Base-by-base conservation (phyloP, 2,329 filamentous ascomycete species). In the Acrodontium crateriforme region DNA sequence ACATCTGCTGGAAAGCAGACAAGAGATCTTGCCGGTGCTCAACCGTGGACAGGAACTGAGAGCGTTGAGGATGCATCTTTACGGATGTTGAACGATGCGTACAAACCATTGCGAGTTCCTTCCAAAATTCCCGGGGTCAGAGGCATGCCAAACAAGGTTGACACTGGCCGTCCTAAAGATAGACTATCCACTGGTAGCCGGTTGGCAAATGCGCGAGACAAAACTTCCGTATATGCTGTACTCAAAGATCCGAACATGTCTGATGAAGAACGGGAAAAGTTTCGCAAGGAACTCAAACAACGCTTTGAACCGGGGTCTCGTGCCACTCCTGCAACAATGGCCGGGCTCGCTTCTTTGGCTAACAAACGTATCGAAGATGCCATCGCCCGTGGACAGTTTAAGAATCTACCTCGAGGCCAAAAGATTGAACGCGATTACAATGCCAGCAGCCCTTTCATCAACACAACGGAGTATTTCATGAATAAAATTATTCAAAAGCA, bases 401-500 rank as follows among this genome's bases (percentile, higher is more conserved):
- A 71, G 49, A 77, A 91, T 42, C 78, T 98, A 9, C 74, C 73
- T 9, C 68, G 85, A 2, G 87, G 87, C 0, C 78, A 78, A 41
- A 75, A 73, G 5, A 65, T 87, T n/a, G 71, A 85, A 51, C 62
- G 78, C n/a, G 85, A 95, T 42, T 62, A 80, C 27, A 74, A 81
- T 39, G 79, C 81, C 1, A 78, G 77, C 42, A 91, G 78, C 41
- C 84, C 89, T 0, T 95, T 92, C 46, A 72, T 95, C 32, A 83
- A 95, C 48, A 95, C 87, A 1, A 95, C 89, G 0, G 87, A 95
- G 55, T 94, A 94, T 52, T 81, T 95, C 44, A 78, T 95, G 78
- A 95, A 98, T 58, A 89, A 91, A 57, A 94, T 95, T 62, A 94
- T 98, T 38, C 81, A 94, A 57, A 78, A 79, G 33, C 89, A 98